phyloP scores from a whole-genome alignment of 441 rosid genomes.

The Mallotus japonicus region DNA sequence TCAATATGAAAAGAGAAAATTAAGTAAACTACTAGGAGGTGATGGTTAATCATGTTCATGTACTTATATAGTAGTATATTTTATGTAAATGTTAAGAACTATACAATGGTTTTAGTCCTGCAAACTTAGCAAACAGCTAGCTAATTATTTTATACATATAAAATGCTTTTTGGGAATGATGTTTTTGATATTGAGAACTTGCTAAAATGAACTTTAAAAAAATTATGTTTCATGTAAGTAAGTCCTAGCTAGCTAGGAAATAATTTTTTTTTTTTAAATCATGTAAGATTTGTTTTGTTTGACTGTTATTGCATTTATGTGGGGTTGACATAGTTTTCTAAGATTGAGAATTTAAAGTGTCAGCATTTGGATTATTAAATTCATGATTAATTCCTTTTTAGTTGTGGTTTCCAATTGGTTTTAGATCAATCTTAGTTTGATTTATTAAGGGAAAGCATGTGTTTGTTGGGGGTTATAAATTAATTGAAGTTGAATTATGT shows the following conservation, averaged over 20 bases:
- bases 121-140: not conserved
- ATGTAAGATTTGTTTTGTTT: not conserved
- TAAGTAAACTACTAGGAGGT: not conserved
- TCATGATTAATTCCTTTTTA: too few species aligned
- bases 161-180: constrained; percentile 14
- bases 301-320: not conserved
- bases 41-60: not conserved
- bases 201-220: not conserved
- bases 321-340: not conserved
- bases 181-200: constrained; percentile 4
- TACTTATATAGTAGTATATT: not conserved
- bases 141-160: not conserved
- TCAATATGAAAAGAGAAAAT: not conserved
- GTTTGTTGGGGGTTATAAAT: not conserved
- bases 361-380: not conserved
- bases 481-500: not conserved
- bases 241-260: not conserved
- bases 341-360: constrained; percentile 2
- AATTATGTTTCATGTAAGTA: not conserved
- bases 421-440: not conserved
- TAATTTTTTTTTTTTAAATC: too few species aligned
- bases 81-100: not conserved
- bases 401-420: not conserved
- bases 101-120: not conserved
- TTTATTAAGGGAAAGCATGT: not conserved